These are phyloP conservation scores for Termitomyces sp. DNA, from an alignment of 768 basidiomycete genomes.

Conservation along the genomic window DNA sequence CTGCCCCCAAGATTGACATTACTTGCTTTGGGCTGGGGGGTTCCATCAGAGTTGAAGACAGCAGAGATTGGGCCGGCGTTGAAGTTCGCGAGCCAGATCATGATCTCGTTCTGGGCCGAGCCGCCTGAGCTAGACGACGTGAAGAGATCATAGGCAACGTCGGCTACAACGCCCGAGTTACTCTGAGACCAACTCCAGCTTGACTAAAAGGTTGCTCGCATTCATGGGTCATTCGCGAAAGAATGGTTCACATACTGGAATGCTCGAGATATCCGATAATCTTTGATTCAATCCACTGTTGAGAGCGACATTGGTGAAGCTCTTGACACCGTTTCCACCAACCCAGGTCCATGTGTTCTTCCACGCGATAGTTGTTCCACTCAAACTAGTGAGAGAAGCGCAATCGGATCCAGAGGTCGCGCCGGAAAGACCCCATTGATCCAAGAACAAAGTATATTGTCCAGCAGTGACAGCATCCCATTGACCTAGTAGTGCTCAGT, in stretches of 20 bases:
- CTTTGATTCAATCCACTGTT: conserved; percentile 45
- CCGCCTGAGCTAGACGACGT: conserved; percentile 48
- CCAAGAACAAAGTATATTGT: conserved; percentile 41
- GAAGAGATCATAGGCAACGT: conserved; percentile 63
- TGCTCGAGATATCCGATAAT: conserved; percentile 46
- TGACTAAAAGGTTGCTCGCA: conserved; percentile 24
- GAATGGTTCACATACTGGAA: conserved; percentile 37
- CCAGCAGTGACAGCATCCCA: conserved; percentile 43
- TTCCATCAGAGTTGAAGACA: conserved; percentile 37
- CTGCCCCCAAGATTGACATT: conserved; percentile 41
- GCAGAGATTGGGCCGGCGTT: conserved; percentile 55
- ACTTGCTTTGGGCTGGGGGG: conserved; percentile 38
- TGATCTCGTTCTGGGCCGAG: conserved; percentile 43
- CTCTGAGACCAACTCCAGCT: conserved; percentile 53
- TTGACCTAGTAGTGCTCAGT: conserved; percentile 29
- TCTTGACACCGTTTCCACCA: conserved; percentile 51
- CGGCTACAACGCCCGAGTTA: conserved; percentile 37
- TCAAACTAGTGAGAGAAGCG: conserved; percentile 36
- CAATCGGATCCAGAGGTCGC: conserved; percentile 48
- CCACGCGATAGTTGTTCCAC: conserved; percentile 42
- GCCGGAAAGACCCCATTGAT: conserved; percentile 39
- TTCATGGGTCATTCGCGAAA: background rate
- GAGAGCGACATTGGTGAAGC: conserved; percentile 53
- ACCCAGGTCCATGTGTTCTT: conserved; percentile 47
- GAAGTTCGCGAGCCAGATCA: conserved; percentile 62